Base-by-base conservation (phyloP, 2,329 filamentous ascomycete species). In the Aspergillus phoenicis region DNA sequence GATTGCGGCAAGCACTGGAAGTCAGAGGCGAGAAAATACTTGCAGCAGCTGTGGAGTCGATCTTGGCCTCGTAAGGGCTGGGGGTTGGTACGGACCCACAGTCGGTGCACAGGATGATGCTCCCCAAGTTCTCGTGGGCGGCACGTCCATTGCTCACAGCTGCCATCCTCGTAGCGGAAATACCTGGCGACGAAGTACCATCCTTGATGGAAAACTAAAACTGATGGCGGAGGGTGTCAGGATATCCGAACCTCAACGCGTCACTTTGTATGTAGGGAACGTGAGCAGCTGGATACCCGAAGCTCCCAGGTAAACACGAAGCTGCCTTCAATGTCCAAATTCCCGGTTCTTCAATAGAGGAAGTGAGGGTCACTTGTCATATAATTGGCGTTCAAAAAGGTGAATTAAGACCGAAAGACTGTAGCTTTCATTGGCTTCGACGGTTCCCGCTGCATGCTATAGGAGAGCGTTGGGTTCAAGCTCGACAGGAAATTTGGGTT, bases 1-100 rank as follows among this genome's bases (percentile, higher is more conserved):
- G n/a, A 43, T 36, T 36, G 15, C 17, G 13, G 36, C 57, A 60
- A 1, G 52, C 39, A 13, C 5, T 17, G 5, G 47, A 33, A n/a
- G 53, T 64, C 28, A 54, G 22, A 20, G 41, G 39, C 2, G 53
- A 48, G 8, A 36, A 39, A 5, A 60, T 56, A 22, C 43, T 58
- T 8, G 52, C 51, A 13, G 57, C 60, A 36, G 57, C 53, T 5
- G 57, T n/a, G 22, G 55, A n/a, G 15, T 57, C 43, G 7, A 58
- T 52, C 17, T 51, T 59, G 8, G 28, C 60, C 33, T 58, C 51
- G 55, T 52, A 64, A 26, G 62, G 59, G 26, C 33, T 49, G 38
- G 60, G 39, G 24, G 59, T 62, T 8, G 33, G 52, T 5, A 20
- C 10, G 10, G 61, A 36, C 36, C 45, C 56, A 41, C 58, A 15